Percentiles rank a stretch among this genome's conserved stretches.
phyloP scores from a whole-genome alignment of 2,329 filamentous ascomycete species.

The Sordariomycetes sp. region DNA sequence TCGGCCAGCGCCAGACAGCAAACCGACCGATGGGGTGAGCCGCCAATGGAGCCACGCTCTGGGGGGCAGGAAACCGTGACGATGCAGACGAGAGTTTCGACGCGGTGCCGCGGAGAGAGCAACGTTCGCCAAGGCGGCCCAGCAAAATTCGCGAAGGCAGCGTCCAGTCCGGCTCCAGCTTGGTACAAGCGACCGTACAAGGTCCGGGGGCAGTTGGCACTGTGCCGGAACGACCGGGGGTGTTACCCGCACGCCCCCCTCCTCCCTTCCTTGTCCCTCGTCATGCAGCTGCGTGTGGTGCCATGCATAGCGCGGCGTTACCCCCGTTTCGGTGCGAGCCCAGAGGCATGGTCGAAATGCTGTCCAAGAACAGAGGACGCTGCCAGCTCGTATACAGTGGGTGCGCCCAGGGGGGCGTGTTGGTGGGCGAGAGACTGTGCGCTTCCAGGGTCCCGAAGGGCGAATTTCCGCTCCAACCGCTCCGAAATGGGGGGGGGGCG shows the following conservation, averaged over 20 bases:
- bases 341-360: background rate
- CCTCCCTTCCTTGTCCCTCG: background rate
- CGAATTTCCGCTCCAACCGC: too few species aligned
- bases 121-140: background rate
- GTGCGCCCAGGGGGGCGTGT: background rate
- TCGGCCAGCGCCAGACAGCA: too few species aligned
- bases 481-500: too few species aligned
- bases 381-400: background rate
- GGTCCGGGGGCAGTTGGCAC: background rate
- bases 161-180: background rate
- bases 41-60: too few species aligned
- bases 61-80: too few species aligned
- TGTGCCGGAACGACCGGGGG: background rate
- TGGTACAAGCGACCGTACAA: background rate
- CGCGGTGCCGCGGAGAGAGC: background rate
- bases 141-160: background rate
- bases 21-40: too few species aligned
- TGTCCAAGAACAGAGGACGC: background rate
- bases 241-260: background rate
- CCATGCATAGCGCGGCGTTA: background rate
- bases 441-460: background rate
- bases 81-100: too few species aligned
- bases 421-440: background rate
- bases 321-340: too few species aligned
- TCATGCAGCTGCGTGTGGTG: background rate